Evolutionary conservation across 2,329 filamentous ascomycete species (phyloP), one percentile per base, ranked within the genome.

Genomic region (Blastomyces silverae): DNA sequence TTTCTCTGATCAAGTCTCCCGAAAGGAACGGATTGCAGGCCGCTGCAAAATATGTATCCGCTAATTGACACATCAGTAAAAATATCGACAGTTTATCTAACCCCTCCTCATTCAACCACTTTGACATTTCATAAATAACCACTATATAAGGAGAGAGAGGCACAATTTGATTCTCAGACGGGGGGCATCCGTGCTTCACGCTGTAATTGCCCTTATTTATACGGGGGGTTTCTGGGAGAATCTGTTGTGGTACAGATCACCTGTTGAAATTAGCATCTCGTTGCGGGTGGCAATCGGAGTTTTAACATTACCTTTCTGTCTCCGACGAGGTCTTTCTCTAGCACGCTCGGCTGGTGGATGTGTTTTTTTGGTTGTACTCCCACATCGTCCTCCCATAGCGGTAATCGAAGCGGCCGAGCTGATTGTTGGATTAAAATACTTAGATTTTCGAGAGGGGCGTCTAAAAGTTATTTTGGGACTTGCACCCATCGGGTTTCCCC

Each of bases 321-420:
- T 71, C 25, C 75, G 25, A 28, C 65, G 63, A 20, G 63, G 63
- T 34, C 63, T 56, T 50, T 52, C 59, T 50, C 59, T 50, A 15
- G 44, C 15, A 17, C 59, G 13, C 11, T n/a, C 44, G 17, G 59
- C 42, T 5, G 46, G 25, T 22, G 59, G 37, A n/a, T 4, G 37
- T 8, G 28, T 2, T 37, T 37, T 61, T 50, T 44, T 61, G 59
- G 59, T n/a, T 22, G 44, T 44, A 37, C 59, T 68, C 53, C 71
- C 73, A 31, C 52, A 64, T 46, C 48, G 52, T 31, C 61, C 53
- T 53, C 68, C 72, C n/a, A 71, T 72, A 60, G 72, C 73, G 22
- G 71, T 71, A 37, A 75, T 61, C 42, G 59, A 61, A 20, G 68
- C 2, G 67, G 68, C 69, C 28, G 76, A 73, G n/a, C 71, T 75